Evolutionary conservation across 768 basidiomycete genomes (phyloP).

Genomic region (Hortiboletus campestris): DNA sequence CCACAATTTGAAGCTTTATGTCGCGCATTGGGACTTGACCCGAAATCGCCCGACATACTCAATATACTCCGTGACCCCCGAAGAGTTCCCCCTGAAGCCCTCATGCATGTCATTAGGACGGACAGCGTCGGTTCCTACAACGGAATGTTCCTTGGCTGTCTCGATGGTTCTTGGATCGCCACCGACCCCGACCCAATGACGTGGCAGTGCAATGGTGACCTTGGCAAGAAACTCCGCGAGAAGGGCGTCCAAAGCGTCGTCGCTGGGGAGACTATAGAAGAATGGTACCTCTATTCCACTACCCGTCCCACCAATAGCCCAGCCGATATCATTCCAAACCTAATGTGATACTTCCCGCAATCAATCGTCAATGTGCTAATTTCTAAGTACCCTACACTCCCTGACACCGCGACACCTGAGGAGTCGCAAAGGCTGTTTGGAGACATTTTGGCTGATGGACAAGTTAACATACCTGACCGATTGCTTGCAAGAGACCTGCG

Average conservation of each 20-base stretch:
- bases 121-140: constrained; percentile 48
- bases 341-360: constrained; percentile 58
- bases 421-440: constrained; percentile 53
- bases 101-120: constrained; percentile 58
- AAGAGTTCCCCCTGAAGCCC: constrained; percentile 44
- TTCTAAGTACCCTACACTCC: constrained; percentile 41
- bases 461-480: constrained; percentile 67
- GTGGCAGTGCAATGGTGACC: constrained; percentile 62
- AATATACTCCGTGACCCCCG: constrained; percentile 46
- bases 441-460: constrained; percentile 55
- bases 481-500: constrained; percentile 61
- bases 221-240: constrained; percentile 50
- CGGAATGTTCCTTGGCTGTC: constrained; percentile 67
- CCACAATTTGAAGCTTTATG: constrained; percentile 66
- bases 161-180: constrained; percentile 58
- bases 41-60: constrained; percentile 47
- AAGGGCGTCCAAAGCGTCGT: constrained; percentile 63
- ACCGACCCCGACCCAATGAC: constrained; percentile 55
- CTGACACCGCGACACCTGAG: constrained; percentile 40
- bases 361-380: constrained; percentile 48
- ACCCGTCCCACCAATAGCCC: constrained; percentile 53
- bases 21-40: constrained; percentile 51
- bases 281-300: constrained; percentile 77
- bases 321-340: constrained; percentile 53
- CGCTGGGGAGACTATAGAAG: constrained; percentile 64